These are phyloP conservation scores for Plantago major DNA, from an alignment of 257 asterid species.

Conservation along the genomic window DNA sequence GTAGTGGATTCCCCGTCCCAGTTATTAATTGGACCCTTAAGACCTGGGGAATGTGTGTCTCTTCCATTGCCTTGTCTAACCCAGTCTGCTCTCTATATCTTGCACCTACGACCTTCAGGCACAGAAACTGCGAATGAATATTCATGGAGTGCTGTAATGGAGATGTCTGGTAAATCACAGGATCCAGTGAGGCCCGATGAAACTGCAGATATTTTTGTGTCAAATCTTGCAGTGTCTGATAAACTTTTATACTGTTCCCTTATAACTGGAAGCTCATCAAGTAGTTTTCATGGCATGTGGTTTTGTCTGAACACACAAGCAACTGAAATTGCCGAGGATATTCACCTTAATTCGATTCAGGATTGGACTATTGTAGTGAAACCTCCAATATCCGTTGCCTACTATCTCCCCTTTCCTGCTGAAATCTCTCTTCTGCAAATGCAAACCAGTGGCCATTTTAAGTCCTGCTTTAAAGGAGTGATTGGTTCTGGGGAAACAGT, in stretches of 20 bases:
- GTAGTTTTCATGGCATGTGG: conserved; percentile 61
- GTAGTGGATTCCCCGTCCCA: conserved; percentile 35
- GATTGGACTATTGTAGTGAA: conserved; percentile 83
- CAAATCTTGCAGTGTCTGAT: conserved; percentile 61
- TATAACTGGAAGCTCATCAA: conserved; percentile 67
- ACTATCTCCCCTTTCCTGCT: conserved; percentile 82
- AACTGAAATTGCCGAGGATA: conserved; percentile 73
- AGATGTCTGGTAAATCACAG: conserved; percentile 40
- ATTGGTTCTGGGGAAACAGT: conserved; percentile 74
- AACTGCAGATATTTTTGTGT: conserved; percentile 53
- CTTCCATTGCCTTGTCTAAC: conserved; percentile 77
- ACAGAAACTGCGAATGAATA: conserved; percentile 40
- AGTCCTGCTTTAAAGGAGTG: conserved; percentile 68
- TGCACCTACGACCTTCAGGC: conserved; percentile 65
- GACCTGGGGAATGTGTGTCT: conserved; percentile 67
- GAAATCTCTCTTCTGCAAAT: conserved; percentile 91
- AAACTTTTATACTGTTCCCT: conserved; percentile 63
- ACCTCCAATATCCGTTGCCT: conserved; percentile 69
- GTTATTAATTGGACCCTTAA: conserved; percentile 58
- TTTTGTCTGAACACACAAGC: conserved; percentile 78
- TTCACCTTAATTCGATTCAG: conserved; percentile 57
- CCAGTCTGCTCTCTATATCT: conserved; percentile 46
- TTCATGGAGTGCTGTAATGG: conserved; percentile 79
- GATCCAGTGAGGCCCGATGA: conserved; percentile 39
- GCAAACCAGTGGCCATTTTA: conserved; percentile 81